These are phyloP conservation scores for Chloroidium sp. DNA, from an alignment of 163 green algal genomes.

Conservation along the genomic window DNA sequence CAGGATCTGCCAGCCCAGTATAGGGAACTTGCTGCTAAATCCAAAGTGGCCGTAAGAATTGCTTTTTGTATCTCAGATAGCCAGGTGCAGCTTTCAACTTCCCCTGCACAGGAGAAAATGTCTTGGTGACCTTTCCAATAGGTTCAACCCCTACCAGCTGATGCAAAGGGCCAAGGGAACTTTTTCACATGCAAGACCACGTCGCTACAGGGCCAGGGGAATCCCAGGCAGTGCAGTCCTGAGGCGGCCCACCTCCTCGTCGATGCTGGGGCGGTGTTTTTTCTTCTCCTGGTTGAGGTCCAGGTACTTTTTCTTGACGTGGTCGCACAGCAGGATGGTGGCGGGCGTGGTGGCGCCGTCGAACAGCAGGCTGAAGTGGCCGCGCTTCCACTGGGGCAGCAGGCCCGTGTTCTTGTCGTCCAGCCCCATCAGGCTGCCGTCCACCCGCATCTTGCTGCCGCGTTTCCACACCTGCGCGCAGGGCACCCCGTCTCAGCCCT, in stretches of 20 bases:
- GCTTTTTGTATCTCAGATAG: too few relatives aligned
- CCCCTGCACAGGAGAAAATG: too few relatives aligned
- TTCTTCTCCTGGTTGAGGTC: constrained; percentile 39
- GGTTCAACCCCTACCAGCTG: too few relatives aligned
- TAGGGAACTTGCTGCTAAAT: too few relatives aligned
- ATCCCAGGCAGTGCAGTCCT: too few relatives aligned
- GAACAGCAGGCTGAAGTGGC: constrained; percentile 70
- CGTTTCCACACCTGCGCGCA: constrained; percentile 40
- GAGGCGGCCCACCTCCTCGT: constrained; percentile 13
- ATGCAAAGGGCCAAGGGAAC: too few relatives aligned
- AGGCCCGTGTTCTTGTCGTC: constrained; percentile 38
- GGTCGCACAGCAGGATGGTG: constrained; percentile 28
- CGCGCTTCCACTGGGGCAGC: constrained; percentile 67
- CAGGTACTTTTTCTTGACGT: constrained; percentile 21
- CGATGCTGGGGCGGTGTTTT: constrained; percentile 18
- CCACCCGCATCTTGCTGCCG: constrained; percentile 55
- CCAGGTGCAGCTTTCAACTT: too few relatives aligned
- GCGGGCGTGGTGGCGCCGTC: constrained; percentile 35
- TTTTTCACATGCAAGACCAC: too few relatives aligned
- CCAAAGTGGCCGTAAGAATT: too few relatives aligned
- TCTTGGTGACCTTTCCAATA: too few relatives aligned
- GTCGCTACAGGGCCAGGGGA: too few relatives aligned
- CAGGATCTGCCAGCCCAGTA: too few relatives aligned
- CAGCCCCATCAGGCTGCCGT: constrained; percentile 69
- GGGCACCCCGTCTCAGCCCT: not conserved